These are phyloP conservation scores for Saccharomycopsis fermentans DNA, from an alignment of 805 yeast genomes.

Conservation along the genomic window DNA sequence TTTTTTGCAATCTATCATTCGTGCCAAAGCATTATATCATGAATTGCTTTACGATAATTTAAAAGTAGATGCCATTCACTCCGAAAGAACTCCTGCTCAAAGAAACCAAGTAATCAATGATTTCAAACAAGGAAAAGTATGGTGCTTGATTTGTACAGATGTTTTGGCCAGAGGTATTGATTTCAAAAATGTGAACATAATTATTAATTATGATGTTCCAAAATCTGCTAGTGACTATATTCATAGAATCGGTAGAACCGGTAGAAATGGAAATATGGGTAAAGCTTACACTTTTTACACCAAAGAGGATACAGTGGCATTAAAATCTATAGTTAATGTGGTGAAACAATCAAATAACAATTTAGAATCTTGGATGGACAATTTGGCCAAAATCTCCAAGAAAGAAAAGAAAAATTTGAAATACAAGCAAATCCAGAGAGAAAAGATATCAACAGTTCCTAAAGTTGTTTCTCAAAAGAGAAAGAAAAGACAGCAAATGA, in stretches of 20 bases:
- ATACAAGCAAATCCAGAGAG: constrained; percentile 49
- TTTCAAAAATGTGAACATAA: constrained; percentile 89
- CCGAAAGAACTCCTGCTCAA: constrained; percentile 84
- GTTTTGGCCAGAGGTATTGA: constrained; percentile 95
- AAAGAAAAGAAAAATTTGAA: constrained; percentile 54
- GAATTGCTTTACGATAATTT: constrained; percentile 85
- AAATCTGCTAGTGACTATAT: constrained; percentile 89
- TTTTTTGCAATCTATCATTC: constrained; percentile 79
- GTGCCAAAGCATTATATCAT: constrained; percentile 93
- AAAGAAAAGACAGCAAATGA: constrained; percentile 57
- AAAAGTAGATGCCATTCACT: constrained; percentile 92
- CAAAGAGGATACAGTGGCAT: constrained; percentile 67
- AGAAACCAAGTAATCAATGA: constrained; percentile 75
- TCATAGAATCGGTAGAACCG: constrained; percentile 97
- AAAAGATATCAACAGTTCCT: constrained; percentile 79
- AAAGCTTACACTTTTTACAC: constrained; percentile 88
- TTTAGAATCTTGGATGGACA: constrained; percentile 74
- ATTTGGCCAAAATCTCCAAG: constrained; percentile 52
- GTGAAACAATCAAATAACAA: constrained; percentile 76
- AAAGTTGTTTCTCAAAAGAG: constrained; percentile 53
- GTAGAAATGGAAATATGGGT: constrained; percentile 86
- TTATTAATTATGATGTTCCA: constrained; percentile 95
- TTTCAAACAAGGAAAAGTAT: constrained; percentile 81
- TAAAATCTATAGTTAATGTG: constrained; percentile 82
- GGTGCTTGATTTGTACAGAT: constrained; percentile 96